Evolutionary conservation across 176 grass and related monocot genomes (phyloP).

Genomic region (Triticum urartu): DNA sequence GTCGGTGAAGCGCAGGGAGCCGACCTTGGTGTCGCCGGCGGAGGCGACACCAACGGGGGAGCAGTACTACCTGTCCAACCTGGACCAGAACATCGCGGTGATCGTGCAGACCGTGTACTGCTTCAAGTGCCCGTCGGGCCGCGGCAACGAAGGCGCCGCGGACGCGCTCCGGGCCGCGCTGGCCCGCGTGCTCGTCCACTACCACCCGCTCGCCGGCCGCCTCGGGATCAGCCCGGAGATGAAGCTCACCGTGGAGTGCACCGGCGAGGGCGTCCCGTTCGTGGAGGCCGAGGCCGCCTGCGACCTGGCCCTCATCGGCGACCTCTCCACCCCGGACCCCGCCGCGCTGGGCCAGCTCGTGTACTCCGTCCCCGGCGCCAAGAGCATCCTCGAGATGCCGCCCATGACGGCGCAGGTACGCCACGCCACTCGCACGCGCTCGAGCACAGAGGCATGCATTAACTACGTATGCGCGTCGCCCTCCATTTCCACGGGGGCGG

Average conservation of each 20-base stretch:
- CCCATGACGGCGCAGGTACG: slow-evolving; percentile 87
- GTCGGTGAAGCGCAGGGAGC: slow-evolving; percentile 50
- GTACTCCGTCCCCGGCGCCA: slow-evolving; percentile 70
- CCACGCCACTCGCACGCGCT: neutral
- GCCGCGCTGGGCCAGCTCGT: slow-evolving; percentile 77
- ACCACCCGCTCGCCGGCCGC: slow-evolving; percentile 85
- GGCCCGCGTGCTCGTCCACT: slow-evolving; percentile 74
- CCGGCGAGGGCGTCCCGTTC: slow-evolving; percentile 72
- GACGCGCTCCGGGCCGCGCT: slow-evolving; percentile 62
- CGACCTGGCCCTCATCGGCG: slow-evolving; percentile 58
- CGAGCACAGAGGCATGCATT: neutral
- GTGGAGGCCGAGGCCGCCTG: slow-evolving; percentile 80
- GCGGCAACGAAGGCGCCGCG: slow-evolving; percentile 23
- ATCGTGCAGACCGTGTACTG: slow-evolving; percentile 88
- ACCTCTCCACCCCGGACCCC: slow-evolving; percentile 74
- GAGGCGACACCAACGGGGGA: slow-evolving; percentile 58
- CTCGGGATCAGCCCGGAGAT: slow-evolving; percentile 68
- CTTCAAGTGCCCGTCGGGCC: slow-evolving; percentile 47
- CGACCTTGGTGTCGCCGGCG: slow-evolving; percentile 56
- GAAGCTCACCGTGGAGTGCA: slow-evolving; percentile 84
- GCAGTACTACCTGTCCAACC: slow-evolving; percentile 91
- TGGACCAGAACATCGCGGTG: slow-evolving; percentile 94
- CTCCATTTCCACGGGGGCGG: too few species aligned
- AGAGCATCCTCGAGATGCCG: slow-evolving; percentile 93
- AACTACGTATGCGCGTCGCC: neutral